Evolutionary conservation across 768 basidiomycete species (phyloP), one percentile per base, ranked within the genome.

Genomic region (Termitomyces sp.): DNA sequence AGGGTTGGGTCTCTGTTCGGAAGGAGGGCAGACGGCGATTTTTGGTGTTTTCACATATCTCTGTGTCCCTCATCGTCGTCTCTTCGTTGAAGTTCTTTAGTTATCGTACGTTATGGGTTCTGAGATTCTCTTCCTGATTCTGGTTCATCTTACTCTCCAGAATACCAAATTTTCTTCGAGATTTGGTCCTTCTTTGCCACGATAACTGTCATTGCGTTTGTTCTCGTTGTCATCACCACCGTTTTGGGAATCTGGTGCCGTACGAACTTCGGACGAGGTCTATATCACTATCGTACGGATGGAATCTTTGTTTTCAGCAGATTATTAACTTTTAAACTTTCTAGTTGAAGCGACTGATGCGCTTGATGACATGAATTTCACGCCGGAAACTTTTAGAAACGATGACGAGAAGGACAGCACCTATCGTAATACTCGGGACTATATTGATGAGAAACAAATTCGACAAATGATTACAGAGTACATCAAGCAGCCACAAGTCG

Each of bases 1-100:
- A 84, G 82, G 84, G 84, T 4, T 79, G 78, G 79, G 60, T 72
- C 20, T 80, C 75, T 53, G 74, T 83, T 38, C 74, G 81, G 20
- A 70, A 68, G 33, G 84, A 85, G 63, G 71, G 71, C 54, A 71
- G 72, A 38, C 61, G 63, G 33, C 66, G 73, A 40, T 80, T 81
- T 62, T 57, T 69, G 9, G 60, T 75, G 4, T 82, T 82, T 63
- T 69, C 70, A 51, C 48, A 63, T 36, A 69, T 80, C 20, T 79
- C 77, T 14, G 41, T 74, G 1, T 47, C 76, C 49, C 67, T 82
- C 10, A 51, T 82, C 30, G 61, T 63, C 5, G 69, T 79, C 52
- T 77, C 76, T 3, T 72, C 72, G 14, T 66, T 72, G 23, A 74
- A 81, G 73, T 82, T 83, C 62, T 67, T 61, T 48, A 80, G 77